Evolutionary conservation across 768 basidiomycete species (phyloP), one percentile per base, ranked within the genome.

Genomic region (Leccinum obscurum): DNA sequence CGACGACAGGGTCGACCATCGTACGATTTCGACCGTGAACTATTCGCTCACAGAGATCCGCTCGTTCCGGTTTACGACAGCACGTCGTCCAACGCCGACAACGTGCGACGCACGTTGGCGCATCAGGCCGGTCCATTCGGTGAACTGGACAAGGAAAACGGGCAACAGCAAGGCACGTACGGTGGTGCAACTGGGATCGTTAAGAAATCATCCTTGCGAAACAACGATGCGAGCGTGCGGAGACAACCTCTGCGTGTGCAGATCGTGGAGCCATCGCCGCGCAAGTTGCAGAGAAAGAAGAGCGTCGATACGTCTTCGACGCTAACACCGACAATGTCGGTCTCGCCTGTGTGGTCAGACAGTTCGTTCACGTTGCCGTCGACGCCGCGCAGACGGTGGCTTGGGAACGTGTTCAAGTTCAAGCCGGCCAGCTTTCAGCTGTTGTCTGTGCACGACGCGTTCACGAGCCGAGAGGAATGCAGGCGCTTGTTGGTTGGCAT

Each of bases 391-490:
- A 84, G 85, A 62, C 84, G 81, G 54, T 98, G 95, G 96, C 84
- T 99, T 62, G 86, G 86, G 49, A 90, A 87, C 67, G 82, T 97
- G 46, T 95, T 98, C 83, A 90, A 85, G 70, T 88, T 93, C 77
- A 92, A 89, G 68, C 86, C 91, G 0, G 77, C 84, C 32, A 80
- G 75, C 32, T 85, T 84, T 66, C 69, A 71, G 26, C 77, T 95
- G 11, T 72, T 84, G 48, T 92, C 89, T 4, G 73, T 79, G 14
- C 79, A 82, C 57, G 85, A 87, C 60, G 73, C 80, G 11, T 79
- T 85, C 62, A 85, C 81, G 44, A 90, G 93, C 6, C 79, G 89
- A 53, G 84, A 85, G 64, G 87, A 90, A 68, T 91, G 92, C 72
- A 82, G 86, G 60, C 80, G 85, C 52, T 72, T 95, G 49, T 78